Base-by-base conservation (phyloP, 116 monocot species). In the Cymodocea nodosa region DNA sequence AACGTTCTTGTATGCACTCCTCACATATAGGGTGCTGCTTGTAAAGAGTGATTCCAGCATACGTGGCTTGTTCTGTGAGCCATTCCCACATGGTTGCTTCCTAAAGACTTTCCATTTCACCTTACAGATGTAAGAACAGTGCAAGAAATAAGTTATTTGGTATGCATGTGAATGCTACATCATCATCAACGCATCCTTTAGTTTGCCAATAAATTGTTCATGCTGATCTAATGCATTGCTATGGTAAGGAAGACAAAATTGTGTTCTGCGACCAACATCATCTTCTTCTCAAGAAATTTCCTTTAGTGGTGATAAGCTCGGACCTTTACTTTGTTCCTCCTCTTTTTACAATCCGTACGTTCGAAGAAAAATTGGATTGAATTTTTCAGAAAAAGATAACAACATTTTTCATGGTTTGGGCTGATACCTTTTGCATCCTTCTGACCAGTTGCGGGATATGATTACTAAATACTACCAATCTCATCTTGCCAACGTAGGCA, bases 31-130 rank as follows among this genome's bases (percentile, higher is more conserved):
- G 35, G 68, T 73, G 6, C 23, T 78, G 17, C 78, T 78, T 44
- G 25, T 78, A 4, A 68, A 73, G 24, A 34, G 57, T 15, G 50
- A 59, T 7, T 51, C 25, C 0, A 71, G 77, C 49, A 56, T 80
- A 35, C 61, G 3, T 14, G 71, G 75, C 0, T 74, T 84, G 57
- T 81, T 81, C 69, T 84, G 84, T 36, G 81, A 84, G 52, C 84
- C 84, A 4, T 84, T 84, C 59, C 78, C 14, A 59, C 78, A 2
- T 84, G 84, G 81, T 13, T 77, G 8, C 37, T 84, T 23, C 76
- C 71, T 12, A 19, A 12, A 36, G 60, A 71, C 24, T 77, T 81
- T 71, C 60, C 59, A 13, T 12, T 55, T 25, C 68, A 15, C 56
- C n/a, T n/a, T n/a, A n/a, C n/a, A n/a, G 78, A 15, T 78, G 73